phyloP scores from a whole-genome alignment of 176 grass and related monocot species.

The Tuctoria greenei region DNA sequence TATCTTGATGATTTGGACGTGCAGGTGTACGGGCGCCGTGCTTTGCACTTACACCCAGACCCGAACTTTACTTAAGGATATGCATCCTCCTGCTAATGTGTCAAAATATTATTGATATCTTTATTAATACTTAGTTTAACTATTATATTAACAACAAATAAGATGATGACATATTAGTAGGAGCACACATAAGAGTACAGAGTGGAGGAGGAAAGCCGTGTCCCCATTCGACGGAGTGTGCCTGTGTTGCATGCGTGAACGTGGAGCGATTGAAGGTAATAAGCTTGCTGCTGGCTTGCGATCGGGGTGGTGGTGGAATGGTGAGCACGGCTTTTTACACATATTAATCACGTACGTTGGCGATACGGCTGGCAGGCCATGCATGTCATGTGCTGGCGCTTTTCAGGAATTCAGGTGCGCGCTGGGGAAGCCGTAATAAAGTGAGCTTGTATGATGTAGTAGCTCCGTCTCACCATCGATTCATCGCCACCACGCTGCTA shows the following conservation, averaged over 20 bases:
- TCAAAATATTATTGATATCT: too few relatives aligned
- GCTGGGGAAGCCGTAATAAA: background rate
- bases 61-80: slow-evolving; percentile 11
- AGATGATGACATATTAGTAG: too few relatives aligned
- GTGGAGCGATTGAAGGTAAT: background rate
- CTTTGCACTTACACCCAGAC: background rate
- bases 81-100: too few relatives aligned
- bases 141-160: too few relatives aligned
- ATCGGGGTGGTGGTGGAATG: background rate
- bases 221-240: background rate
- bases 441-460: background rate
- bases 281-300: background rate
- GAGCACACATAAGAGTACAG: too few relatives aligned
- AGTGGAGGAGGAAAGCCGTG: too few relatives aligned
- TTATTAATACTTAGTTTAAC: too few relatives aligned
- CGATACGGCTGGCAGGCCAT: background rate
- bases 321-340: background rate
- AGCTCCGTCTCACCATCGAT: background rate
- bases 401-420: background rate
- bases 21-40: slow-evolving; percentile 7
- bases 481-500: background rate
- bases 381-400: background rate
- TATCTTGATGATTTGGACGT: slow-evolving; percentile 40
- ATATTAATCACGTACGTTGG: slow-evolving; percentile 27
- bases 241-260: slow-evolving; percentile 13